Conservation (phyloP, 1,284 basidiomycete genomes). For the Sporisorium graminicola region DNA sequence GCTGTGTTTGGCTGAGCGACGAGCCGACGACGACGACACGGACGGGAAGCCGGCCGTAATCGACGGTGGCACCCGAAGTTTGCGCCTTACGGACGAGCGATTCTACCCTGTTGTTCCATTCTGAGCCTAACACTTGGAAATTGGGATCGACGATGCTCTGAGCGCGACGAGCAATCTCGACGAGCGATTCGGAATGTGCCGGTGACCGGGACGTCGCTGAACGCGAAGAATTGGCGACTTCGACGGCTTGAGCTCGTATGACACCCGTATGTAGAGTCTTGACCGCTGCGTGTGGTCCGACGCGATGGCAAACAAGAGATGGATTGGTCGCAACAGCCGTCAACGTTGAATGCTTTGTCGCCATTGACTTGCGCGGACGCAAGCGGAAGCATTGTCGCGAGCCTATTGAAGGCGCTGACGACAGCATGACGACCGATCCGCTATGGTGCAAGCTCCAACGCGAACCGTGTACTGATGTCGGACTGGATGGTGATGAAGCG, state of each 20-base stretch:
- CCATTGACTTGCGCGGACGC: slow-evolving; percentile 3
- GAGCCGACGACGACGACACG: slow-evolving; percentile 36
- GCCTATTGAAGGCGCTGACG: slow-evolving; percentile 18
- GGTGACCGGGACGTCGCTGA: background rate
- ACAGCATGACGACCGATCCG: slow-evolving; percentile 14
- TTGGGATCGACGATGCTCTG: slow-evolving; percentile 21
- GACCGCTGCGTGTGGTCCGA: background rate
- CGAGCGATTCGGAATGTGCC: background rate
- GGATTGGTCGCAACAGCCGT: background rate
- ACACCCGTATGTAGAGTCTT: slow-evolving; percentile 6
- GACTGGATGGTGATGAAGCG: background rate
- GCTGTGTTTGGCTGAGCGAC: slow-evolving; percentile 34
- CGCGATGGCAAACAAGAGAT: background rate
- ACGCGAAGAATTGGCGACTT: slow-evolving; percentile 6
- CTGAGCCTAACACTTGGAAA: slow-evolving; percentile 4
- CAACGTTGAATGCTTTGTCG: slow-evolving; percentile 1
- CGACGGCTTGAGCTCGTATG: slow-evolving; percentile 15
- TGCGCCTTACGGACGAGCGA: slow-evolving; percentile 18
- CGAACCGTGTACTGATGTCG: background rate
- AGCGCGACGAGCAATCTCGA: slow-evolving; percentile 14
- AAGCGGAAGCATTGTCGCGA: slow-evolving; percentile 26
- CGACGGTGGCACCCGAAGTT: background rate
- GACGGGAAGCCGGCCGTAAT: background rate
- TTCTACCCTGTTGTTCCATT: slow-evolving; percentile 25
- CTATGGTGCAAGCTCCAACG: background rate